These are phyloP conservation scores for Amanita pseudoporphyria DNA, from an alignment of 768 basidiomycete genomes.

Conservation along the genomic window DNA sequence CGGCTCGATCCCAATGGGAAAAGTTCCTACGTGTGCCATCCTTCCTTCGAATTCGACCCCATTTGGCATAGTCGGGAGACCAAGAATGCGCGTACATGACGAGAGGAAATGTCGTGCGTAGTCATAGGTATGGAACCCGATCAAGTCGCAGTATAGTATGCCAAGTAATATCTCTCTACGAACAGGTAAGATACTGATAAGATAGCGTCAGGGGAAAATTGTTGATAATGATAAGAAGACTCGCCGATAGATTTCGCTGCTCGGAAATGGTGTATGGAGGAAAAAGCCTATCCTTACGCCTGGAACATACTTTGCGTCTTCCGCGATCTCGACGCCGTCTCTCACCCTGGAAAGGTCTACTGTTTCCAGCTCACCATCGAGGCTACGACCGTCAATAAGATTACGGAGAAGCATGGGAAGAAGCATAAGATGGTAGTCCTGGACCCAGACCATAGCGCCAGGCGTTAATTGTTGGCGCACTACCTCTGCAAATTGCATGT, in stretches of 20 bases:
- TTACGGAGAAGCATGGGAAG: constrained; percentile 91
- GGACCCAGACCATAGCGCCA: constrained; percentile 98
- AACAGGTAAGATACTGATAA: constrained; percentile 82
- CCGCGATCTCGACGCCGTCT: constrained; percentile 55
- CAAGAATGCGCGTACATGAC: constrained; percentile 93
- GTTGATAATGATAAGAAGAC: constrained; percentile 15
- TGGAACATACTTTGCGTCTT: constrained; percentile 30
- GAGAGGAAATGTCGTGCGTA: constrained; percentile 99
- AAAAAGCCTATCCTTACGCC: constrained; percentile 97
- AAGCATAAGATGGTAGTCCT: constrained; percentile 97
- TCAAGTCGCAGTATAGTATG: constrained; percentile 89
- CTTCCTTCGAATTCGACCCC: constrained; percentile 95
- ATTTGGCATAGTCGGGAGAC: constrained; percentile 94
- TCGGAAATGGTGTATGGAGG: constrained; percentile 96
- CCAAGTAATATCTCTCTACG: constrained; percentile 97
- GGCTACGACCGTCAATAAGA: constrained; percentile 64
- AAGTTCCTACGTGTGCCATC: constrained; percentile 94
- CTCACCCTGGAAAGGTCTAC: constrained; percentile 60
- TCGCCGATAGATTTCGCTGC: constrained; percentile 93
- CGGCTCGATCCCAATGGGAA: constrained; percentile 98
- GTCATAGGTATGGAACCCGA: constrained; percentile 99
- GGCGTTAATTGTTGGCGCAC: constrained; percentile 71
- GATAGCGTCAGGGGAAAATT: constrained; percentile 7
- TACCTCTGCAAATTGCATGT: constrained; percentile 87
- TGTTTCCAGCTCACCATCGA: constrained; percentile 44